Percentiles rank a stretch among this genome's conserved stretches.
Conservation (phyloP, 1,284 basidiomycete genomes). For the Wolfiporia cocos region DNA sequence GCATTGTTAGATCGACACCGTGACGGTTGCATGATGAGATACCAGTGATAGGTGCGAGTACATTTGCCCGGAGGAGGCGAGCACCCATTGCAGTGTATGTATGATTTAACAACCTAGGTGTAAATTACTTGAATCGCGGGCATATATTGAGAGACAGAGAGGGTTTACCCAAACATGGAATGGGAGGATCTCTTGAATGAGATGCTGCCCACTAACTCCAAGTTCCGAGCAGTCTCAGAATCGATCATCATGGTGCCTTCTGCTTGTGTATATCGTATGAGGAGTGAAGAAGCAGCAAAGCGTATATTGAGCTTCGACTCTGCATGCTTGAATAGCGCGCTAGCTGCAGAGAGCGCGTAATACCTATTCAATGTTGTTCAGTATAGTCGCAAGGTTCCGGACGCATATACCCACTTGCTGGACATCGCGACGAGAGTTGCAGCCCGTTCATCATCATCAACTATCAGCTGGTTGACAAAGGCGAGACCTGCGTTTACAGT, state of each 20-base stretch:
- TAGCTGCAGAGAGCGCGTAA: conserved; percentile 80
- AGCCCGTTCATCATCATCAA: conserved; percentile 72
- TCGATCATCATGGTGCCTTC: conserved; percentile 94
- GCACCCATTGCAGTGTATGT: conserved; percentile 87
- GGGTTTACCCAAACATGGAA: conserved; percentile 67
- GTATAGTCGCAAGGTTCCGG: no score
- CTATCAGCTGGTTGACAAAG: conserved; percentile 68
- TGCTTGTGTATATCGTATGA: conserved; percentile 73
- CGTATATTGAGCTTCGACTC: conserved; percentile 61
- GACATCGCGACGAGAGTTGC: conserved; percentile 69
- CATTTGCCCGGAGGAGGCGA: conserved; percentile 71
- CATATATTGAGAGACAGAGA: background rate
- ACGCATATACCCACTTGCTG: conserved; percentile 60
- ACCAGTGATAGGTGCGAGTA: conserved; percentile 83
- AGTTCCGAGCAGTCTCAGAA: conserved; percentile 76
- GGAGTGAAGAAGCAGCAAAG: conserved; percentile 69
- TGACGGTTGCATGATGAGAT: conserved; percentile 9
- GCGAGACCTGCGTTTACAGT: conserved; percentile 57
- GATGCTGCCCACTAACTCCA: conserved; percentile 83
- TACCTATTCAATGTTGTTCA: conserved; percentile 66
- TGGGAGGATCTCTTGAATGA: conserved; percentile 56
- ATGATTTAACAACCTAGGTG: conserved; percentile 59
- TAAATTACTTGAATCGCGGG: background rate
- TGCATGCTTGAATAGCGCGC: conserved; percentile 81
- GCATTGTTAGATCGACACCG: background rate